Conservation (phyloP, 1,284 basidiomycete species). For the Naganishia liquefaciens region DNA sequence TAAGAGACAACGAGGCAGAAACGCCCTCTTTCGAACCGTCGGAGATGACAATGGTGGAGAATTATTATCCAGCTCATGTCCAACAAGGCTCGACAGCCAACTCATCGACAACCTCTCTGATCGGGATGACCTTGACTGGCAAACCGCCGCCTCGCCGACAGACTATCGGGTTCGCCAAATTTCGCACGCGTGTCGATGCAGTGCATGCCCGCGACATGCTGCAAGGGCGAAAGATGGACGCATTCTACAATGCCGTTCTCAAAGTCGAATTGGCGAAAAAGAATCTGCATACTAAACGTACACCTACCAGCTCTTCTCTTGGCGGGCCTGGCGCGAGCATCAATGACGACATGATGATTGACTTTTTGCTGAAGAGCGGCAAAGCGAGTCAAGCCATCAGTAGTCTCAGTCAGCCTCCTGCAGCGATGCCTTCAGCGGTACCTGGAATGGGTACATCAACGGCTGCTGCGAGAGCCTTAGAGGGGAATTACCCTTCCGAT, state of each 20-base stretch:
- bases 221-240: constrained; percentile 87
- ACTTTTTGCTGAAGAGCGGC: constrained; percentile 26
- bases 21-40: constrained; percentile 7
- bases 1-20: constrained; percentile 11
- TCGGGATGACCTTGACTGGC: constrained; percentile 26
- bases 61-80: constrained; percentile 15
- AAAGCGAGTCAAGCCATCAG: constrained; percentile 25
- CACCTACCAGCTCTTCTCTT: constrained; percentile 18
- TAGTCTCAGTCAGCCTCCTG: constrained; percentile 21
- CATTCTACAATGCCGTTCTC: constrained; percentile 88
- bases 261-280: constrained; percentile 99
- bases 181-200: constrained; percentile 83
- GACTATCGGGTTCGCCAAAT: constrained; percentile 98
- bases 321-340: constrained; percentile 2
- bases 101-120: constrained; percentile 31
- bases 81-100: constrained; percentile 27
- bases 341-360: constrained; percentile 26
- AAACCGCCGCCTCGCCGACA: constrained; percentile 61
- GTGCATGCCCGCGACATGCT: constrained; percentile 83
- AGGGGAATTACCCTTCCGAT: neutral
- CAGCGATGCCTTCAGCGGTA: constrained; percentile 17
- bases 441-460: neutral
- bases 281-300: constrained; percentile 89
- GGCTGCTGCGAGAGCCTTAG: neutral
- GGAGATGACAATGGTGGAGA: constrained; percentile 15